phyloP scores from a whole-genome alignment of 2,329 filamentous ascomycete species.

The Aspergillus pseudonomiae region DNA sequence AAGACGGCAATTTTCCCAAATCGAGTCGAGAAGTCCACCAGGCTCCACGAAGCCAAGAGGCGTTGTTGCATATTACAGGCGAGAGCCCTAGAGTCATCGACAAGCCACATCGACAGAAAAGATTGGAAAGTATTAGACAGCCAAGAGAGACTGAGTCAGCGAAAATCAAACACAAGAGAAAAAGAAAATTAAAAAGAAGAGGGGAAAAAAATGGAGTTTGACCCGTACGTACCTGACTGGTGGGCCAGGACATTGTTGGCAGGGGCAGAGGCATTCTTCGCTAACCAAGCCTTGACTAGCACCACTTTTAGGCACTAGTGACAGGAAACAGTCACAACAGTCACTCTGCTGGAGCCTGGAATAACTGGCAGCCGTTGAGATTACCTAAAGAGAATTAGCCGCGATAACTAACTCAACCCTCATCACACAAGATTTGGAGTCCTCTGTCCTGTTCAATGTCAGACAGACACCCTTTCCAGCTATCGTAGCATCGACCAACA shows the following conservation, averaged over 20 bases:
- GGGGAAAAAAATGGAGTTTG: neutral
- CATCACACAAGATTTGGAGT: neutral
- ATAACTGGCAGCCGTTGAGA: constrained; percentile 2
- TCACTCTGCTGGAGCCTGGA: neutral
- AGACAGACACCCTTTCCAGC: neutral
- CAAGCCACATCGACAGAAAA: neutral
- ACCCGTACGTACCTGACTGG: neutral
- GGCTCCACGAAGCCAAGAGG: neutral
- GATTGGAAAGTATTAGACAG: neutral
- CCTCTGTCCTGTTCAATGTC: neutral
- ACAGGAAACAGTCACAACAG: constrained; percentile 4
- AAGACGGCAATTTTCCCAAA: neutral
- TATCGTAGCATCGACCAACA: neutral
- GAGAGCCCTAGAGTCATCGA: neutral
- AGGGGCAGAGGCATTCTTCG: neutral
- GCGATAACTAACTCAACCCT: neutral
- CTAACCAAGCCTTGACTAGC: constrained; percentile 5
- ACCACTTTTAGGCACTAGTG: constrained; percentile 1
- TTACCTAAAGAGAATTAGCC: constrained; percentile 5
- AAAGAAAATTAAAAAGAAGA: neutral
- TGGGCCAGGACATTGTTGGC: neutral
- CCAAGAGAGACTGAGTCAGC: neutral
- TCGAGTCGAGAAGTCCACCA: neutral
- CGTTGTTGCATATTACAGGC: neutral
- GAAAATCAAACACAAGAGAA: neutral